Base-by-base conservation (phyloP, 2,329 filamentous ascomycete species). In the Epichloe coenophiala region DNA sequence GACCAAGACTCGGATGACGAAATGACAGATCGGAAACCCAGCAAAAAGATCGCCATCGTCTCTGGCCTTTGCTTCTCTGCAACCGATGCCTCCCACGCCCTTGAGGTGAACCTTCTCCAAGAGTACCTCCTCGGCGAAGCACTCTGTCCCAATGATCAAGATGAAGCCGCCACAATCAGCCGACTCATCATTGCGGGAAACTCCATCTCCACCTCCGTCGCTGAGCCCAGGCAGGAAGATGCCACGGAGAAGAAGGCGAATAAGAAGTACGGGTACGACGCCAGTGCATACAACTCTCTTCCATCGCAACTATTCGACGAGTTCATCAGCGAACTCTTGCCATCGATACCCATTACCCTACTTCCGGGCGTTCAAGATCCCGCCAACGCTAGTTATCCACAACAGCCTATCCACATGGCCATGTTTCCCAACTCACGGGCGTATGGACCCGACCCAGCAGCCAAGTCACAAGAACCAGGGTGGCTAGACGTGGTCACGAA, bases 231-330 rank as follows among this genome's bases (percentile, higher is more conserved):
- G 2, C 63, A 69, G 54, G 63, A 74, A 53, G 63, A 74, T 62
- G 57, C 60, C 0, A 56, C 59, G 44, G 68, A 75, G 58, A 80
- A 75, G 62, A 73, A 70, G 53, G 58, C 61, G 2, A 54, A 74
- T 47, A 95, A 88, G 65, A 95, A 94, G 64, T 97, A 96, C 68
- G 91, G 93, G 53, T 97, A 97, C 70, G 93, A 98, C 65, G 81
- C 87, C 51, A 83, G 84, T 50, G 69, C 85, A 1, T 98, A 96
- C 72, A 95, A 98, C 63, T 76, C 91, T 2, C 74, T 85, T 1
- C 93, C 93, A 1, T 89, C 88, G 3, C 81, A 85, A 51, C 83
- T 87, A 45, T 77, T 98, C 36, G 93, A 98, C 69, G 75, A 78
- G 5, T 93, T 95, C 64, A 77, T 98, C 36, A 74, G 84, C 1